Evolutionary conservation across 2,329 filamentous ascomycete species (phyloP), one percentile per base, ranked within the genome.

Genomic region (Coleophoma eucalyptorum): DNA sequence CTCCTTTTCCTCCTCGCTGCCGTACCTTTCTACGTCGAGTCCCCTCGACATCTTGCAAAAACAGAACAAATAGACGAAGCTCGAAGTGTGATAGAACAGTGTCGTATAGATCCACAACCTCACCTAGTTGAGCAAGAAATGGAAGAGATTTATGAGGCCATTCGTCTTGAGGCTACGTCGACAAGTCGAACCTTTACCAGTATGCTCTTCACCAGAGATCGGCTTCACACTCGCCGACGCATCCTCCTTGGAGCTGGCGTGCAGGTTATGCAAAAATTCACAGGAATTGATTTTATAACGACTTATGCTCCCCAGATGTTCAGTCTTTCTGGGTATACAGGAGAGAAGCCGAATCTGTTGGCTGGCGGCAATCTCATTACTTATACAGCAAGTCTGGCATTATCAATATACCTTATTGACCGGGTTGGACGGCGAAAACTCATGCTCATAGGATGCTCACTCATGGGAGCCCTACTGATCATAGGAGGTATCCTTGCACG

Each of bases 401-500:
- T 50, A 47, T 0, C 83, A 86, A 59, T 74, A 88, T 87, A 87
- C 58, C 87, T 83, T 0, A 69, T 88, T 0, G 84, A 88, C 59
- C 74, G 79, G 0, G 84, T 88, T 49, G 84, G 85, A 10, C 76
- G 85, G 13, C 76, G 84, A 11, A 60, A 58, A 40, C 31, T 61
- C 43, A 61, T 61, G 57, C 49, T 63, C n/a, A 60, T 45, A 19
- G 61, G 61, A 1, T 63, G 54, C 35, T 50, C 51, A 11, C 42
- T 56, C 11, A 56, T 62, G 55, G 54, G 56, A 13, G 48, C 58
- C 18, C 52, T 60, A n/a, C 48, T 61, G 31, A 57, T 59, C 33
- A 50, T 62, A 11, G 58, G 56, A 13, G 58, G 58, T 19, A 51
- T 62, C 15, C 44, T 60, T 32, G 53, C 55, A 6, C 35, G 47